Percentiles rank a stretch among this genome's conserved stretches.
These are phyloP conservation scores for Yamadazyma insecticola DNA, from an alignment of 805 yeast species.

Conservation along the genomic window DNA sequence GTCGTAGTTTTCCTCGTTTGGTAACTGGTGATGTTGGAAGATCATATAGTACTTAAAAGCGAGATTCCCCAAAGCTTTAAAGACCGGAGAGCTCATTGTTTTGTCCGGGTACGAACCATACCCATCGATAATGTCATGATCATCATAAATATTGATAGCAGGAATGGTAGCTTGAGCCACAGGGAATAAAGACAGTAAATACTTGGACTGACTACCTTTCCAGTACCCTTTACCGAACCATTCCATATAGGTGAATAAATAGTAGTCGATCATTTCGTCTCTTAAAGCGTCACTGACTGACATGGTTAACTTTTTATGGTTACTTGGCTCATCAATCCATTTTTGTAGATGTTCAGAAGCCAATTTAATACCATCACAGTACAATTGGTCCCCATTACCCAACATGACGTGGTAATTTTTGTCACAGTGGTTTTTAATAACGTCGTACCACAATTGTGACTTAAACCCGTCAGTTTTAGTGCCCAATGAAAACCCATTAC, in stretches of 20 bases:
- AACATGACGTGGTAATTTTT: conserved; percentile 82
- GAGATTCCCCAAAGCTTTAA: conserved; percentile 64
- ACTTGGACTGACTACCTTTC: conserved; percentile 63
- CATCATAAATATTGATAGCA: conserved; percentile 81
- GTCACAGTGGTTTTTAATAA: conserved; percentile 56
- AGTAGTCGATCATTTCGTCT: conserved; percentile 58
- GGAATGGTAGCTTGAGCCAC: conserved; percentile 81
- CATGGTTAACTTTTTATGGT: conserved; percentile 36
- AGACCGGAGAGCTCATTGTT: conserved; percentile 70
- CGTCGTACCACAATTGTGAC: conserved; percentile 85
- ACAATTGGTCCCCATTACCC: conserved; percentile 97
- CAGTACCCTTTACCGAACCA: conserved; percentile 94
- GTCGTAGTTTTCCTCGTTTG: conserved; percentile 36
- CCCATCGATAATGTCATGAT: conserved; percentile 96
- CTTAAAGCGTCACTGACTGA: conserved; percentile 45
- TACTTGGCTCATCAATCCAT: conserved; percentile 59
- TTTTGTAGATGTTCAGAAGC: conserved; percentile 48
- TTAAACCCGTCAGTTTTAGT: conserved; percentile 64
- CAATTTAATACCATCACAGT: conserved; percentile 74
- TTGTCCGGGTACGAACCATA: conserved; percentile 80
- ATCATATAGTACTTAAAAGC: conserved; percentile 87
- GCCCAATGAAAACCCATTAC: conserved; percentile 83
- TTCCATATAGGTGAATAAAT: conserved; percentile 65
- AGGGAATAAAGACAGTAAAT: conserved; percentile 66
- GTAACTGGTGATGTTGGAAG: conserved; percentile 79